Base-by-base conservation (phyloP, 768 basidiomycete genomes). In the Paxillus involutus region DNA sequence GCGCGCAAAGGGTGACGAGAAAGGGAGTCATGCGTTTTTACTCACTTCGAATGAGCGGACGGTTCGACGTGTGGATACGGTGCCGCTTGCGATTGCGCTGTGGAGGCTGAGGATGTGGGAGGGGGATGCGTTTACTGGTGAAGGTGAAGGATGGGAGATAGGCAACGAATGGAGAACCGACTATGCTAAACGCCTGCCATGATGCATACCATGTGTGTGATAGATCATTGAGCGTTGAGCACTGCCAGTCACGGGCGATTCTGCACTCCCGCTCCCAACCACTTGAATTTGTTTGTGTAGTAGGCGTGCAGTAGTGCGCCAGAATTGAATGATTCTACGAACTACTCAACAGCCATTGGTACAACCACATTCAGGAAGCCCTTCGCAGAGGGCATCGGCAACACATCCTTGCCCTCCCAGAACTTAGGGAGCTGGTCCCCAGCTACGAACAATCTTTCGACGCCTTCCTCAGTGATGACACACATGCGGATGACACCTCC, bases 401-500 rank as follows among this genome's bases (percentile, higher is more conserved):
- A 71, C 5, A 93, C 83, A 57, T 91, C 89, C 47, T 77, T 82
- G 44, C 91, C 91, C 67, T 91, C 85, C 92, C 92, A 94, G 77
- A 94, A 94, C 63, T 74, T 84, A 41, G 94, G 94, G 44, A 98
- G 80, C 63, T 93, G 77, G 70, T 96, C 80, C 2, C 95, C 96
- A 10, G 95, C 92, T 2, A 98, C 81, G 67, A 99, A 99, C 59
- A 94, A 66, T 56, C 96, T 78, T 76, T 98, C 94, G 14, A 97
- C 95, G 17, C 84, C 85, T 48, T 87, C 91, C 70, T 95, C 86
- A 7, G 91, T 95, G 71, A 98, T 98, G 32, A 99, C 90, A 63
- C 91, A 92, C 91, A 98, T 92, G 43, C 97, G 89, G 61, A 99
- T 94, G 44, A 91, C 90, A 67, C 97, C 97, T 53, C 97, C 97